Base-by-base conservation (phyloP, 1,139 yeast genomes). In the Kazachstania sp. region DNA sequence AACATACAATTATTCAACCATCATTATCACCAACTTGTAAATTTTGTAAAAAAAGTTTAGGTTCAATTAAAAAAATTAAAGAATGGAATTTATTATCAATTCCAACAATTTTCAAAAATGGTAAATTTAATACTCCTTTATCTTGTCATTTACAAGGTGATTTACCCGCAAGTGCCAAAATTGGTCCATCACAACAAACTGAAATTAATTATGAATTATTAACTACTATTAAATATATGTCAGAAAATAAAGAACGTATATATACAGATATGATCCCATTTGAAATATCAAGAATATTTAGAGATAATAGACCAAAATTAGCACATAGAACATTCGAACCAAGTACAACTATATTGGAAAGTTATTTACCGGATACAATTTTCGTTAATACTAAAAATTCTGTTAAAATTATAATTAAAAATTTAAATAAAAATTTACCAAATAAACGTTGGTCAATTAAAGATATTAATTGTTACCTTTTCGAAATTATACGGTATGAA, bases 81-180 rank as follows among this genome's bases (percentile, higher is more conserved):
- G 20, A 41, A 15, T 41, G 44, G 44, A 18, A 41, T 28, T 19
- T 41, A 11, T 20, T 41, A 7, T 11, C n/a, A 15, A 12, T 20
- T 8, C 20, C 38, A 15, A 30, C 15, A 13, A 34, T 15, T 1
- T 34, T 41, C 19, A n/a, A 3, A 7, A 34, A 12, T 7, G 44
- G 44, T 16, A 7, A 34, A 16, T 23, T 34, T 26, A 30, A 23
- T 6, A 15, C 11, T 12, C 44, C 44, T 5, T 41, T 41, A 12
- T 41, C 44, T 12, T 41, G 44, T 35, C 44, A 41, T 26, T 13
- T 41, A 8, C 20, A 15, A 6, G 44, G 44, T 15, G 15, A 20
- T 18, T 26, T 41, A 12, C 32, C 32, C 12, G 39, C 38, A 1
- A 41, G 31, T 1, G 18, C 39, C 16, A 26, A 26, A 11, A 12